phyloP scores from a whole-genome alignment of 2,329 filamentous ascomycete species.

The Penicillium crustosum region DNA sequence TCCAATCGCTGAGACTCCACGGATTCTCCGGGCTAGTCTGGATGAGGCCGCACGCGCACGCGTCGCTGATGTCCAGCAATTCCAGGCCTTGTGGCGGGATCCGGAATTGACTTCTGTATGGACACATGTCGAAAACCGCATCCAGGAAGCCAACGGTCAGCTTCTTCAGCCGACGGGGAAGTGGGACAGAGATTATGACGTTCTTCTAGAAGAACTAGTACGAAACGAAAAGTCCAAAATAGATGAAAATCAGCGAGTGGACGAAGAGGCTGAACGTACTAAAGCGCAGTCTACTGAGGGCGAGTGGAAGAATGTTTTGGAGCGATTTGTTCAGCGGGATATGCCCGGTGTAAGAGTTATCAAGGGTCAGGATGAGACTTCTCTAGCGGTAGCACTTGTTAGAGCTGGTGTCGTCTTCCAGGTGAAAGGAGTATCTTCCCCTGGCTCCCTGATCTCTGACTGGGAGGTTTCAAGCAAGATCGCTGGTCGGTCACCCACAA shows the following conservation, averaged over 20 bases:
- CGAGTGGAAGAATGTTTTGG: slow-evolving; percentile 36
- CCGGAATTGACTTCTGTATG: slow-evolving; percentile 43
- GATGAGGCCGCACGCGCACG: slow-evolving; percentile 37
- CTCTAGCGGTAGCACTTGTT: slow-evolving; percentile 31
- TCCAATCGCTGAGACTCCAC: slow-evolving; percentile 35
- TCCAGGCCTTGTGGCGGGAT: slow-evolving; percentile 43
- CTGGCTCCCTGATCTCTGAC: slow-evolving; percentile 23
- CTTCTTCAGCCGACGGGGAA: slow-evolving; percentile 38
- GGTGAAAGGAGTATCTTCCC: slow-evolving; percentile 26
- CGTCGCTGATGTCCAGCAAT: slow-evolving; percentile 38
- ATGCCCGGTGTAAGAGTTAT: slow-evolving; percentile 34
- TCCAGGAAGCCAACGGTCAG: slow-evolving; percentile 40
- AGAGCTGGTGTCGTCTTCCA: slow-evolving; percentile 39
- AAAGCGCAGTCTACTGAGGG: slow-evolving; percentile 30
- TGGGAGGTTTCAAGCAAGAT: slow-evolving; percentile 38
- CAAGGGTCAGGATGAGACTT: slow-evolving; percentile 23
- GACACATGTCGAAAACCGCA: slow-evolving; percentile 37
- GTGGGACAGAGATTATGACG: slow-evolving; percentile 45
- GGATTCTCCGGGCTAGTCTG: slow-evolving; percentile 36
- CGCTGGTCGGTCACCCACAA: slow-evolving; percentile 28
- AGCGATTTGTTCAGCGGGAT: slow-evolving; percentile 30
- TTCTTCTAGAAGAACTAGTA: slow-evolving; percentile 33
- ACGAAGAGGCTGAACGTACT: slow-evolving; percentile 33
- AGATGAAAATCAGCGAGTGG: slow-evolving; percentile 25
- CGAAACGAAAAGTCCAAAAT: slow-evolving; percentile 30